Conservation (phyloP, 257 asterid genomes). For the Capsicum pubescens region DNA sequence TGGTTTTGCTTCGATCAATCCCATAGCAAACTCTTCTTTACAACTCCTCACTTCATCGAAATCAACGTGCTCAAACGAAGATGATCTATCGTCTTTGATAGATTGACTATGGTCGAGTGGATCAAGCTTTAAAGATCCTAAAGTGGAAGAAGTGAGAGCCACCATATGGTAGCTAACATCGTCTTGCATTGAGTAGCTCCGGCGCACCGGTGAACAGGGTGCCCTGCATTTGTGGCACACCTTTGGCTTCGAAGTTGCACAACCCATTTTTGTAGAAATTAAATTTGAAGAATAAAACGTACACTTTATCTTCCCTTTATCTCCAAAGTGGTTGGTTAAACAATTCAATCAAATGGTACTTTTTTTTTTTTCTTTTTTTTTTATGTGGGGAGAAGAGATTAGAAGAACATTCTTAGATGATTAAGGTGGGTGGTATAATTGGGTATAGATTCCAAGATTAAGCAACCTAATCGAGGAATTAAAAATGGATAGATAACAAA, state of each 20-base stretch:
- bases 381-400: constrained; percentile 24
- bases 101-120: constrained; percentile 39
- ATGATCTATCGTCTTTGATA: constrained; percentile 40
- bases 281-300: not conserved
- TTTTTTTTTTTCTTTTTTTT: not conserved
- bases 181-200: constrained; percentile 77
- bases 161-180: constrained; percentile 59
- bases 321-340: not conserved
- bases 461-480: constrained; percentile 28
- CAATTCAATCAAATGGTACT: constrained; percentile 2
- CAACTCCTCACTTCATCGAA: constrained; percentile 34
- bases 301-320: not conserved
- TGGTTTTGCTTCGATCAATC: constrained; percentile 78
- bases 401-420: constrained; percentile 56
- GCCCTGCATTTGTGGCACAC: constrained; percentile 72
- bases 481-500: constrained; percentile 39
- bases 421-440: constrained; percentile 52
- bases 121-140: constrained; percentile 81
- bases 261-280: constrained; percentile 60
- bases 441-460: constrained; percentile 48
- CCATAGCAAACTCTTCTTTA: constrained; percentile 68
- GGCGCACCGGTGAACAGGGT: constrained; percentile 65
- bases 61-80: constrained; percentile 3
- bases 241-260: constrained; percentile 69
- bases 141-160: constrained; percentile 83